Evolutionary conservation across 495 filamentous ascomycete species (phyloP).

Genomic region (Lentithecium fluviatile): DNA sequence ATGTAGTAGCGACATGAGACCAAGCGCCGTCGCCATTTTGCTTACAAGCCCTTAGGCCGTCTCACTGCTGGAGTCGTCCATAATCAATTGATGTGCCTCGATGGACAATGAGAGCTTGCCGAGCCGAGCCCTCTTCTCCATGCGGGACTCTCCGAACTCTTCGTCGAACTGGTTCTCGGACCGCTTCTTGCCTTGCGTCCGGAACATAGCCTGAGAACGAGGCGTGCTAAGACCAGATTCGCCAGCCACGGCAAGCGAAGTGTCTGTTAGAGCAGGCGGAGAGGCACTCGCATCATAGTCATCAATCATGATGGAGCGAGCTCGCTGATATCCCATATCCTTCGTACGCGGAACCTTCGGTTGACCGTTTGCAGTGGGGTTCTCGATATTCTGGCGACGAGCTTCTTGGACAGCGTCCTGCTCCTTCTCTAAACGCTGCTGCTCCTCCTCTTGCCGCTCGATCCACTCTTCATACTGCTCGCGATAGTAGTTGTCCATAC

Average conservation of each 20-base stretch:
- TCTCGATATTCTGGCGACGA: too few species aligned
- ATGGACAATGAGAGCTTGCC: not conserved
- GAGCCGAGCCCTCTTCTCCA: conserved; percentile 2
- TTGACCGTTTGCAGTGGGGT: too few species aligned
- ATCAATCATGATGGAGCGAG: too few species aligned
- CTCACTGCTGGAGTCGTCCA: not conserved
- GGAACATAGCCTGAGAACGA: not conserved
- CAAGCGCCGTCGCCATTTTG: too few species aligned
- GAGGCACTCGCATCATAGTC: not conserved
- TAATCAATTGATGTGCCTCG: not conserved
- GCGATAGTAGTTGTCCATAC: conserved; percentile 8
- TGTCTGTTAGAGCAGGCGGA: conserved; percentile 20
- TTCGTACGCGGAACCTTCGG: too few species aligned
- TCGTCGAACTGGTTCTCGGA: not conserved
- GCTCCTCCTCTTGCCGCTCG: conserved; percentile 5
- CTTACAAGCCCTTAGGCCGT: not conserved
- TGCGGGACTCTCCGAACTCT: not conserved
- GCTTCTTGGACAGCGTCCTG: conserved; percentile 7
- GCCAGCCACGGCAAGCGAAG: not conserved
- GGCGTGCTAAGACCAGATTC: conserved; percentile 17
- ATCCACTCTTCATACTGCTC: conserved; percentile 16
- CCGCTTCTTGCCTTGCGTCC: conserved; percentile 1
- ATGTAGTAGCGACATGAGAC: too few species aligned
- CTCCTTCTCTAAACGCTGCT: conserved; percentile 6
- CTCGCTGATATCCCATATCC: too few species aligned